Evolutionary conservation across 2,329 filamentous ascomycete genomes (phyloP).

Genomic region (Aspergillus alliaceus): DNA sequence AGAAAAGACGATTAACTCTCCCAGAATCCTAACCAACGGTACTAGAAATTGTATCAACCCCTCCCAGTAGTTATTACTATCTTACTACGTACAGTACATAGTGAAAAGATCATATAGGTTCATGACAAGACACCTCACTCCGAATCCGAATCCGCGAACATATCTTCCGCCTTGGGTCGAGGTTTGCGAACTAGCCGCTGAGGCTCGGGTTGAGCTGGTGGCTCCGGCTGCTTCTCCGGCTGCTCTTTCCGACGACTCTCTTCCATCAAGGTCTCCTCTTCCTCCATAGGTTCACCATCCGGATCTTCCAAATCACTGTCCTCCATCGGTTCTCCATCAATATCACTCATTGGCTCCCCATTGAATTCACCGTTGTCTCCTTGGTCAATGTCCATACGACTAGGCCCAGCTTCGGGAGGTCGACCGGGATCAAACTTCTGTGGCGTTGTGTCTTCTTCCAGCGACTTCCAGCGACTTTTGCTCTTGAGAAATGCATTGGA

Average conservation of each 20-base stretch:
- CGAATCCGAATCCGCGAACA: conserved; percentile 78
- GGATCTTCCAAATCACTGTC: conserved; percentile 52
- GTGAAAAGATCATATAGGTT: background rate
- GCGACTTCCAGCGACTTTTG: conserved; percentile 49
- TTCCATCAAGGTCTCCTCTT: conserved; percentile 43
- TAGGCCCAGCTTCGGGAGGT: conserved; percentile 23
- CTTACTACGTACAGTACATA: background rate
- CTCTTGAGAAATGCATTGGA: conserved; percentile 37
- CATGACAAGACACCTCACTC: conserved; percentile 32
- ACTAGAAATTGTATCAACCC: background rate
- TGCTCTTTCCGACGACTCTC: conserved; percentile 22
- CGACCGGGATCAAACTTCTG: conserved; percentile 30
- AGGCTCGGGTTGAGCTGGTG: conserved; percentile 26
- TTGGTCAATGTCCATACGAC: conserved; percentile 35
- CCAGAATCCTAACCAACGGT: background rate
- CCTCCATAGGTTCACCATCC: conserved; percentile 49
- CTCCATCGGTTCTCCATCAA: conserved; percentile 49
- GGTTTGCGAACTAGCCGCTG: conserved; percentile 50
- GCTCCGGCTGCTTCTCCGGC: conserved; percentile 20
- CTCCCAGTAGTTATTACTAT: background rate
- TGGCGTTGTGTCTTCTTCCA: conserved; percentile 42
- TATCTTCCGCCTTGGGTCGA: conserved; percentile 75
- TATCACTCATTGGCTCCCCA: conserved; percentile 43
- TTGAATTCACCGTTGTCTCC: conserved; percentile 40
- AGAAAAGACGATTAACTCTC: background rate